A percentile compares a stretch with the other conserved stretches of the same genome.
Conservation (phyloP, 2,329 filamentous ascomycete species). For the Claviceps humidiphila region DNA sequence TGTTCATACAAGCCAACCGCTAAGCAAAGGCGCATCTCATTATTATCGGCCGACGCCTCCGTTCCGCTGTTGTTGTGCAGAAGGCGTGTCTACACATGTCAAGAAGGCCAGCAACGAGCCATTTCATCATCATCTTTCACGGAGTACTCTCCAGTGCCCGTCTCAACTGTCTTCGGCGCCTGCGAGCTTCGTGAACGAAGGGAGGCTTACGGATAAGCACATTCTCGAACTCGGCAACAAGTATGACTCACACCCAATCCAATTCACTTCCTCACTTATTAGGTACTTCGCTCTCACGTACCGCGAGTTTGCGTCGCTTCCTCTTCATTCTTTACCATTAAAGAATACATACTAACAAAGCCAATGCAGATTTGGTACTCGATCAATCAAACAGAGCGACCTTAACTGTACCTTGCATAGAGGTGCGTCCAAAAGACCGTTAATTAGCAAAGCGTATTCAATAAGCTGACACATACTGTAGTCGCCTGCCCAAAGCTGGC, state of each 20-base stretch:
- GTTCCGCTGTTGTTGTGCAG: background rate
- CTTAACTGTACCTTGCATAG: background rate
- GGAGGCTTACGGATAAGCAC: background rate
- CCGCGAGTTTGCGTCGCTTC: background rate
- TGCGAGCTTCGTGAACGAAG: background rate
- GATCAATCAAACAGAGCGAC: background rate
- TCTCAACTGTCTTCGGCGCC: background rate
- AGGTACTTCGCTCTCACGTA: background rate
- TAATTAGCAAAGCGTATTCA: too few relatives aligned
- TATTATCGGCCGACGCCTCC: background rate
- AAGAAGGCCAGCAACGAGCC: background rate
- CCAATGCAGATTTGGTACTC: background rate
- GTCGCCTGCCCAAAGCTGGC: background rate
- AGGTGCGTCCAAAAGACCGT: too few relatives aligned
- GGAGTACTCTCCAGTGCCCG: background rate
- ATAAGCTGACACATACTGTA: too few relatives aligned
- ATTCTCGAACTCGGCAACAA: background rate
- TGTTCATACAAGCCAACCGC: background rate
- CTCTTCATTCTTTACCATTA: background rate
- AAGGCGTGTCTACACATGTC: background rate
- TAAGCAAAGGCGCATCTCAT: background rate
- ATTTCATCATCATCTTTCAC: background rate
- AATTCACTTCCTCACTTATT: background rate
- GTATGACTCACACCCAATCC: background rate
- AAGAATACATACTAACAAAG: background rate